phyloP scores from a whole-genome alignment of 768 basidiomycete genomes.

The Guyanaporus albipodus region DNA sequence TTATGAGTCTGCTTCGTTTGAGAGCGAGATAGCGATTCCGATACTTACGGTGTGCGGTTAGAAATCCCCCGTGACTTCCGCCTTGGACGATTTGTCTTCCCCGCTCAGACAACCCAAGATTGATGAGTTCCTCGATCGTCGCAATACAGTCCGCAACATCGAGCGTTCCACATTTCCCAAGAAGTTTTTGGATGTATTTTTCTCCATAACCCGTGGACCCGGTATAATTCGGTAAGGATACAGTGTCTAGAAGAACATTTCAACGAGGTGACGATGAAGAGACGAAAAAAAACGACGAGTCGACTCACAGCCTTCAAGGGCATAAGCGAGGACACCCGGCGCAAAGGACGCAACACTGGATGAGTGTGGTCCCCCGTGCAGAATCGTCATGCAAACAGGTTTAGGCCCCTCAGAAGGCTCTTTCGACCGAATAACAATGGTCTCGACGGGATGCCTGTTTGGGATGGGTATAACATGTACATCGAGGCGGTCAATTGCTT shows the following conservation, averaged over 20 bases:
- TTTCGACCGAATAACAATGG: conserved; percentile 45
- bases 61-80: conserved; percentile 71
- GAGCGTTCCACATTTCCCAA: conserved; percentile 58
- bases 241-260: conserved; percentile 39
- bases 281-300: background rate
- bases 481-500: conserved; percentile 39
- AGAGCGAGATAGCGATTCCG: background rate
- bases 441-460: conserved; percentile 46
- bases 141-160: conserved; percentile 66
- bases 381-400: conserved; percentile 47
- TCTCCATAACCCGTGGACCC: conserved; percentile 68
- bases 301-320: conserved; percentile 57
- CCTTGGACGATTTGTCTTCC: conserved; percentile 57
- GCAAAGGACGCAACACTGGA: conserved; percentile 46
- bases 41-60: conserved; percentile 52
- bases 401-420: conserved; percentile 13
- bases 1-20: background rate
- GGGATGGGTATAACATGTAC: conserved; percentile 49
- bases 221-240: conserved; percentile 63
- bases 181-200: conserved; percentile 46
- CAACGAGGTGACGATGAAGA: background rate
- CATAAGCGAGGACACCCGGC: conserved; percentile 41
- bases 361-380: conserved; percentile 65
- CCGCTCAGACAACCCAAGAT: conserved; percentile 44
- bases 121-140: conserved; percentile 47